phyloP scores from a whole-genome alignment of 768 basidiomycete genomes.

The Dentipellis sp. region DNA sequence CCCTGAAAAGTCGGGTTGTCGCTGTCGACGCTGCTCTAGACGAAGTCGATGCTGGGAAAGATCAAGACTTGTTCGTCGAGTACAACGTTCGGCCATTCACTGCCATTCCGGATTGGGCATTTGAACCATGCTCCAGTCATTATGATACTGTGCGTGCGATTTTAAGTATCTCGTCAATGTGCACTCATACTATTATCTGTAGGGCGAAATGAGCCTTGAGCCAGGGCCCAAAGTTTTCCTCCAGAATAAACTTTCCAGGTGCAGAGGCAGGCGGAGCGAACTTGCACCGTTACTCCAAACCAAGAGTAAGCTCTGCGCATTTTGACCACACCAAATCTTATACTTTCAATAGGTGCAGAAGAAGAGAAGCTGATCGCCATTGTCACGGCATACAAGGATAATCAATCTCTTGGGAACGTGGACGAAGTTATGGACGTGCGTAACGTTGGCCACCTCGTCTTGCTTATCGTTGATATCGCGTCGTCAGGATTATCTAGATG shows the following conservation, averaged over 20 bases:
- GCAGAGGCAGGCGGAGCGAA: slow-evolving; percentile 55
- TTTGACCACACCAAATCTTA: slow-evolving; percentile 4
- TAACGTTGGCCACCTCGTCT: background rate
- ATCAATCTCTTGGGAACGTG: slow-evolving; percentile 42
- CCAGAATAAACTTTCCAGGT: slow-evolving; percentile 65
- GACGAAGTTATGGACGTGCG: slow-evolving; percentile 53
- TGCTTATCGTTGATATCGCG: background rate
- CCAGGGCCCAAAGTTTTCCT: slow-evolving; percentile 66
- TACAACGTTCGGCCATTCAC: slow-evolving; percentile 61
- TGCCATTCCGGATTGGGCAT: slow-evolving; percentile 57
- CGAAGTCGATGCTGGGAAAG: slow-evolving; percentile 45
- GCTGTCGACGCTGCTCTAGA: slow-evolving; percentile 38
- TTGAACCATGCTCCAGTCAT: slow-evolving; percentile 64
- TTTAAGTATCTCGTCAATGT: background rate
- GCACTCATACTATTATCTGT: background rate
- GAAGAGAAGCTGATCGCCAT: slow-evolving; percentile 39
- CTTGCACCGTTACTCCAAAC: slow-evolving; percentile 43
- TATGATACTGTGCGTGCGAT: slow-evolving; percentile 60
- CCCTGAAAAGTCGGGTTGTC: slow-evolving; percentile 40
- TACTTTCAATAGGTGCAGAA: slow-evolving; percentile 37
- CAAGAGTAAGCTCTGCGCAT: slow-evolving; percentile 41
- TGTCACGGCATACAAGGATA: slow-evolving; percentile 35
- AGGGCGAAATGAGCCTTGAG: slow-evolving; percentile 60
- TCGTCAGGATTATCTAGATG: slow-evolving; percentile 51
- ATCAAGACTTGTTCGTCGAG: slow-evolving; percentile 65